These are phyloP conservation scores for Penicillium verhagenii DNA, from an alignment of 495 filamentous ascomycete species.

Conservation along the genomic window DNA sequence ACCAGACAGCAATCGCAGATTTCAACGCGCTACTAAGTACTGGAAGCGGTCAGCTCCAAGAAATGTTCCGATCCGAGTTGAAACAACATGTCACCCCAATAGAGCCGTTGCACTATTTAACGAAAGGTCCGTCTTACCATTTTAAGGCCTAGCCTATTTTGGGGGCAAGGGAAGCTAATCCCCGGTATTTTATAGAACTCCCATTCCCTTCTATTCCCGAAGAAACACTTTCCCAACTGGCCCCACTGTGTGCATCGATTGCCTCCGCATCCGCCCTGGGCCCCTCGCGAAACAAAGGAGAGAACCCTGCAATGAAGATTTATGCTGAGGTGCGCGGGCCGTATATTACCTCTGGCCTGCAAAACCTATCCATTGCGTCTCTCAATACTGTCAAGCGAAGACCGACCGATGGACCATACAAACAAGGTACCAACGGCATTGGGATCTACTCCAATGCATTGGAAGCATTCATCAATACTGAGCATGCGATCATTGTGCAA, in stretches of 20 bases:
- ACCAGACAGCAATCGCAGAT: slow-evolving; percentile 84
- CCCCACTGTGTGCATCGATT: slow-evolving; percentile 57
- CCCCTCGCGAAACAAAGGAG: slow-evolving; percentile 47
- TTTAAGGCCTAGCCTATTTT: background rate
- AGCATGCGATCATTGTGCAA: slow-evolving; percentile 82
- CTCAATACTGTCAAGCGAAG: slow-evolving; percentile 84
- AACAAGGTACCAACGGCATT: slow-evolving; percentile 89
- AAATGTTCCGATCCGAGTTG: slow-evolving; percentile 71
- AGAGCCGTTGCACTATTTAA: slow-evolving; percentile 89
- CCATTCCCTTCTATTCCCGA: slow-evolving; percentile 65
- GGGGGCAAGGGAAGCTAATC: background rate
- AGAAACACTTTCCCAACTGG: slow-evolving; percentile 56
- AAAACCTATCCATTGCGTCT: slow-evolving; percentile 83
- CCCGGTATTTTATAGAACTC: slow-evolving; percentile 43
- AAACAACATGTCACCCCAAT: slow-evolving; percentile 70
- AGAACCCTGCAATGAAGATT: slow-evolving; percentile 64
- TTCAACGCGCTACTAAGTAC: slow-evolving; percentile 71
- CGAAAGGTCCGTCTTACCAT: slow-evolving; percentile 58
- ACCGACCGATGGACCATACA: slow-evolving; percentile 75
- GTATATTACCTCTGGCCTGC: slow-evolving; percentile 74
- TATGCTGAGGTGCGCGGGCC: slow-evolving; percentile 84
- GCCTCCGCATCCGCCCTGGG: slow-evolving; percentile 50
- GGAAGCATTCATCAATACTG: slow-evolving; percentile 79
- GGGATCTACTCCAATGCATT: slow-evolving; percentile 83
- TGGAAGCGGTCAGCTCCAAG: slow-evolving; percentile 79